Evolutionary conservation across 1,139 yeast genomes (phyloP).

Genomic region (Nakaseomyces nivariensis): DNA sequence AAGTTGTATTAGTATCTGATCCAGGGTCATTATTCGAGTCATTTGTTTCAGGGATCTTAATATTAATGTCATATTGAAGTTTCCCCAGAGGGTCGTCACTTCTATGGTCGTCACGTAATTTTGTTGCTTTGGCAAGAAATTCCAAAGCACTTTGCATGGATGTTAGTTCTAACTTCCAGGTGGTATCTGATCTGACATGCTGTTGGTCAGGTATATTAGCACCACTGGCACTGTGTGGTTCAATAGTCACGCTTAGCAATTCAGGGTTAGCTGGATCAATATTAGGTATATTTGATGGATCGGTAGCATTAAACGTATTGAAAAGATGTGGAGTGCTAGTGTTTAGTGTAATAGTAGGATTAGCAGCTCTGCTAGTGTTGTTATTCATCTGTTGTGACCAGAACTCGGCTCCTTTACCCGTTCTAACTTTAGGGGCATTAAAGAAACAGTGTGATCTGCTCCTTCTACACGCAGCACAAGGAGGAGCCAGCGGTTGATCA

Average conservation of each 20-base stretch:
- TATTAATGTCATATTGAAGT: not conserved
- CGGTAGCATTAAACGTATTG: not conserved
- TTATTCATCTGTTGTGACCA: slow-evolving; percentile 26
- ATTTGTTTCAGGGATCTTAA: not conserved
- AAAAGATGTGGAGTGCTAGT: not conserved
- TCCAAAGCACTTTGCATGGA: slow-evolving; percentile 60
- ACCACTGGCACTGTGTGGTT: not conserved
- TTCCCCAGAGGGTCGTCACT: slow-evolving; percentile 38
- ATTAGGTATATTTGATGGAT: not conserved
- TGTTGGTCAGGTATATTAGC: not conserved
- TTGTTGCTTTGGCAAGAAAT: slow-evolving; percentile 63
- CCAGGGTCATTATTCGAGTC: not conserved
- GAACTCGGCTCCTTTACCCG: slow-evolving; percentile 42
- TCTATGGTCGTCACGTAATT: slow-evolving; percentile 33
- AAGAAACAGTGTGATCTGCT: slow-evolving; percentile 3
- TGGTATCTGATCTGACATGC: slow-evolving; percentile 19
- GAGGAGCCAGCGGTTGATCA: slow-evolving; percentile 66
- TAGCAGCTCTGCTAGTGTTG: not conserved
- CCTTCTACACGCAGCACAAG: slow-evolving; percentile 75
- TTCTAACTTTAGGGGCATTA: not conserved
- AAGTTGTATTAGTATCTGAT: not conserved
- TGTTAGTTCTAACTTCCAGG: slow-evolving; percentile 27
- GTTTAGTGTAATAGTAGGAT: not conserved
- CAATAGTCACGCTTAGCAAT: not conserved
- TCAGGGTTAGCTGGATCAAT: not conserved